Evolutionary conservation across 1,284 basidiomycete species (phyloP), one percentile per base, ranked within the genome.

Genomic region (Xerocomus tenax): DNA sequence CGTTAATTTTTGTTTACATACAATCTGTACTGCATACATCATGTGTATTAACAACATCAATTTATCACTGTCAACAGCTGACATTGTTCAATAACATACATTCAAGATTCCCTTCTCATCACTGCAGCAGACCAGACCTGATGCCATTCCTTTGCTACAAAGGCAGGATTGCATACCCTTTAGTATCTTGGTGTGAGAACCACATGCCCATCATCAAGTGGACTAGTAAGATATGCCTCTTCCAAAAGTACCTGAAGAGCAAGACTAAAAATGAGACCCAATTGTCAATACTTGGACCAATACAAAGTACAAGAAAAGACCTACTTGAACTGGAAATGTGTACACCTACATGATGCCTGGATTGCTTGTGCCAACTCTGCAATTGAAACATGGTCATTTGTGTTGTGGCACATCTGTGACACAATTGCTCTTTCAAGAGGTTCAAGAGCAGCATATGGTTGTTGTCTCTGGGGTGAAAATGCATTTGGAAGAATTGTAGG

Each of bases 1-100:
- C 80, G 78, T 53, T 84, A 73, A 55, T 48, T 15, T 23, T 41
- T 16, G 32, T 54, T 43, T 41, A 45, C 42, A 39, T 42, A 29
- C 48, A 56, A 41, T 25, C 28, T 64, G 61, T 62, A 61, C 49
- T 38, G 54, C 45, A 26, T 45, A 47, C 46, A 60, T 52, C 19
- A 34, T n/a, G 5, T 58, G 45, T 63, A 42, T 45, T 35, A 47
- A 48, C 43, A 58, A 18, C 41, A 48, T 36, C 32, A 40, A 38
- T 38, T 39, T 30, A 38, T 47, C 34, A 23, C 29, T 18, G 39
- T 47, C 32, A 26, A 42, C 19, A 26, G 5, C n/a, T 28, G n/a
- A 5, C 16, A 15, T 35, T 10, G n/a, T 35, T 9, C 4, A 13
- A 35, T 16, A 35, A 16, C 2, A n/a, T 35, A 29, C 1, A 29